These are phyloP conservation scores for Aethionema arabicum DNA, from an alignment of 345 rosid species.

Conservation along the genomic window DNA sequence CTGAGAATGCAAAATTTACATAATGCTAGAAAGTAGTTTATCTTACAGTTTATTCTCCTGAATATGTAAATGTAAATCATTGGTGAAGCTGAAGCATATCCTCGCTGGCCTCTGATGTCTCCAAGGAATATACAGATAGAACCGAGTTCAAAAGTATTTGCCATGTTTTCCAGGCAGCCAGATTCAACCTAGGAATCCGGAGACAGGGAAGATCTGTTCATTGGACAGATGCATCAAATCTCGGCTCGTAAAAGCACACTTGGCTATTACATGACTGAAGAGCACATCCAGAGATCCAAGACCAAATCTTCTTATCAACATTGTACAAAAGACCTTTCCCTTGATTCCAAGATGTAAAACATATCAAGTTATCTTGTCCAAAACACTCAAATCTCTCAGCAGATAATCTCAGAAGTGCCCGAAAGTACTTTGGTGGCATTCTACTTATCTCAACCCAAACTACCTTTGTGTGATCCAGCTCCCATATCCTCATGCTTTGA, in stretches of 20 bases:
- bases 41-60: constrained; percentile 30
- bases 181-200: background rate
- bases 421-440: constrained; percentile 89
- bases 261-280: constrained; percentile 97
- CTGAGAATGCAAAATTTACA: constrained; percentile 29
- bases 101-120: background rate
- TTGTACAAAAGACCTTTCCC: constrained; percentile 89
- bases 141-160: background rate
- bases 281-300: constrained; percentile 94
- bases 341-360: constrained; percentile 98
- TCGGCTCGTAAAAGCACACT: constrained; percentile 94
- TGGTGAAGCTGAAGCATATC: constrained; percentile 19
- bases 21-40: constrained; percentile 29
- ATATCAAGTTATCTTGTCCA: constrained; percentile 92
- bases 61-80: background rate
- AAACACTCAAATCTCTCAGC: constrained; percentile 98
- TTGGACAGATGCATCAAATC: constrained; percentile 75
- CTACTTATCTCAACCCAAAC: constrained; percentile 91
- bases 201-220: constrained; percentile 23
- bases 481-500: constrained; percentile 98
- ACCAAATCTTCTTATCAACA: constrained; percentile 90
- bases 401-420: constrained; percentile 81
- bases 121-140: too few species aligned
- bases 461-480: constrained; percentile 77
- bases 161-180: constrained; percentile 22